Evolutionary conservation across 768 basidiomycete genomes (phyloP).

Genomic region (Mrakia frigida): DNA sequence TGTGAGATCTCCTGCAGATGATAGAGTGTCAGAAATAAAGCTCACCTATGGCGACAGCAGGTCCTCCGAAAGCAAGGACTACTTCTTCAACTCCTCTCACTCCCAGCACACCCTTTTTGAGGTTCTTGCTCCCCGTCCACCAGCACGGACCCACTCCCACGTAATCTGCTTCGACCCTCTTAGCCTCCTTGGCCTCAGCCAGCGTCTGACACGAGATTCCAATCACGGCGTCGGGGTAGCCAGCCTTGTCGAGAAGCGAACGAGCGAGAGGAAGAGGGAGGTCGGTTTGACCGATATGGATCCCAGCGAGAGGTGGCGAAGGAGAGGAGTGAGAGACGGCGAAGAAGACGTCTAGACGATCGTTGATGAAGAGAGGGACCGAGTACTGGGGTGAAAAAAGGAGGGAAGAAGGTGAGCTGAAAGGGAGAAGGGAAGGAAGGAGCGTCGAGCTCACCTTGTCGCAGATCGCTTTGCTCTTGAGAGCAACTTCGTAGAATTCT

Average conservation of each 20-base stretch:
- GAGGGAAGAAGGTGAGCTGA: neutral
- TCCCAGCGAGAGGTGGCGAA: constrained; percentile 50
- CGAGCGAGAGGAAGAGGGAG: constrained; percentile 66
- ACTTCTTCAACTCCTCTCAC: constrained; percentile 66
- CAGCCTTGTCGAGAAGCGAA: constrained; percentile 54
- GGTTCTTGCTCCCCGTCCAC: constrained; percentile 67
- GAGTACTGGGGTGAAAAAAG: constrained; percentile 49
- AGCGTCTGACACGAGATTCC: constrained; percentile 72
- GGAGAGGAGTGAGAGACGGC: constrained; percentile 44
- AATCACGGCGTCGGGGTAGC: constrained; percentile 56
- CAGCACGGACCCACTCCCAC: constrained; percentile 83
- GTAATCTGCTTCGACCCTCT: constrained; percentile 66
- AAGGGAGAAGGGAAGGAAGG: neutral
- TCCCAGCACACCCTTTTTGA: constrained; percentile 57
- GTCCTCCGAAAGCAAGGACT: constrained; percentile 61
- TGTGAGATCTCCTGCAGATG: neutral
- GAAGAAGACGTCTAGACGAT: constrained; percentile 74
- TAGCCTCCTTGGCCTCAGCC: constrained; percentile 60
- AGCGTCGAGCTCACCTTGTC: constrained; percentile 47
- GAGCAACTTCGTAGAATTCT: constrained; percentile 77
- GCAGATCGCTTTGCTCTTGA: constrained; percentile 63
- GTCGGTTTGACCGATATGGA: constrained; percentile 86
- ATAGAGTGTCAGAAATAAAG: neutral
- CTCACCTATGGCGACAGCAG: constrained; percentile 80
- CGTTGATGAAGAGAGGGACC: constrained; percentile 70